A percentile compares a stretch with the other conserved stretches of the same genome.
Evolutionary conservation across 306 rosid species (phyloP).

Genomic region (Cucumis cinereus): DNA sequence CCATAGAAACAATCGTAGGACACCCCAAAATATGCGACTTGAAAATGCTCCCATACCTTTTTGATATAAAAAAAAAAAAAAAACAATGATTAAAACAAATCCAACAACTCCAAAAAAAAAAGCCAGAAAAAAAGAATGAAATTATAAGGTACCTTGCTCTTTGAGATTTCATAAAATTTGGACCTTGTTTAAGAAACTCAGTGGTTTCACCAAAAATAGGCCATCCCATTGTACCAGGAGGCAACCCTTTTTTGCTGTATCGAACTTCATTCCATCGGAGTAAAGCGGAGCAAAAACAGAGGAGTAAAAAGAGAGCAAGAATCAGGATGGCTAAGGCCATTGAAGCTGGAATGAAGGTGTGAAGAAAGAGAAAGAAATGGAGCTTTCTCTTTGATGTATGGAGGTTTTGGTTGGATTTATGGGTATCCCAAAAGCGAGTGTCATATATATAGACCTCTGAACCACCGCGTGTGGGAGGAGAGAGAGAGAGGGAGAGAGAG

Average conservation of each 20-base stretch:
- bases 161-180: slow-evolving; percentile 85
- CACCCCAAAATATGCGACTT: slow-evolving; percentile 93
- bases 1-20: slow-evolving; percentile 95
- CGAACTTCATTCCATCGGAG: slow-evolving; percentile 75
- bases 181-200: slow-evolving; percentile 95
- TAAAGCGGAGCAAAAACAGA: slow-evolving; percentile 85
- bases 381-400: background rate
- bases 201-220: slow-evolving; percentile 92
- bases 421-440: slow-evolving; percentile 20
- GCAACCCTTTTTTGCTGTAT: slow-evolving; percentile 73
- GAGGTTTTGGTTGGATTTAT: slow-evolving; percentile 14
- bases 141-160: slow-evolving; percentile 63
- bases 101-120: background rate
- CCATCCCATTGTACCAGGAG: slow-evolving; percentile 99
- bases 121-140: background rate
- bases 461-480: slow-evolving; percentile 16
- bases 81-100: background rate
- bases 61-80: too few species aligned
- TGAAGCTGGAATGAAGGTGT: slow-evolving; percentile 27
- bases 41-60: slow-evolving; percentile 90
- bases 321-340: slow-evolving; percentile 52
- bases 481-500: slow-evolving; percentile 13
- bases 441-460: slow-evolving; percentile 51
- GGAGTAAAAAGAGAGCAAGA: slow-evolving; percentile 26
- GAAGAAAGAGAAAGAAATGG: background rate